Evolutionary conservation across 2,329 filamentous ascomycete species (phyloP).

Genomic region (Aspergillus ustus): DNA sequence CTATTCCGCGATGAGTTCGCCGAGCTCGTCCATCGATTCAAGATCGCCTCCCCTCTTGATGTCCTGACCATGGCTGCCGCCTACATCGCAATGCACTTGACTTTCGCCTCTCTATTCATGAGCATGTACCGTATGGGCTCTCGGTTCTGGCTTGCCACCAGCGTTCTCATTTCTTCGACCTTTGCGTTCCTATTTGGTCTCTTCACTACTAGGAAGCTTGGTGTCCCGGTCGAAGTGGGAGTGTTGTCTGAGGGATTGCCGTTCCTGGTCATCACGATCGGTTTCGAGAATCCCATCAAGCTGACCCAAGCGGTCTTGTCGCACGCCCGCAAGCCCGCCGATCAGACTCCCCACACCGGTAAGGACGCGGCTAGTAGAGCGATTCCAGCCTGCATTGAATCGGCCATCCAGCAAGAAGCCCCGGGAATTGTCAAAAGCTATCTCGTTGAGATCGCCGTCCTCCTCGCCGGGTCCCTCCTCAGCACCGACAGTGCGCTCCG

Average conservation of each 20-base stretch:
- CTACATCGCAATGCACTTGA: constrained; percentile 96
- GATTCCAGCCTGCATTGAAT: constrained; percentile 88
- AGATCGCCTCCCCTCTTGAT: constrained; percentile 94
- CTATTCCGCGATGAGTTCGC: not conserved
- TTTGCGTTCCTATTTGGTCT: constrained; percentile 96
- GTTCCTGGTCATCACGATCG: constrained; percentile 97
- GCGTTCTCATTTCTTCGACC: constrained; percentile 85
- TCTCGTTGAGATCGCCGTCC: constrained; percentile 84
- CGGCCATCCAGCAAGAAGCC: constrained; percentile 87
- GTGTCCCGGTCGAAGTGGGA: constrained; percentile 90
- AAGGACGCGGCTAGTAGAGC: constrained; percentile 57
- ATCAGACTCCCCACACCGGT: constrained; percentile 27
- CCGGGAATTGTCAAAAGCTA: constrained; percentile 95
- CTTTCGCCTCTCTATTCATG: constrained; percentile 94
- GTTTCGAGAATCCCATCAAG: constrained; percentile 97
- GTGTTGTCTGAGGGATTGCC: constrained; percentile 92
- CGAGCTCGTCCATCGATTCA: not conserved
- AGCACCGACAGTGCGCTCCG: constrained; percentile 94
- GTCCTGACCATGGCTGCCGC: constrained; percentile 97
- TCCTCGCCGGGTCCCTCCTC: constrained; percentile 83
- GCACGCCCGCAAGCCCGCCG: constrained; percentile 66
- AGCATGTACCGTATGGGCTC: constrained; percentile 96
- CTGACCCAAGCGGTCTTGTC: constrained; percentile 88
- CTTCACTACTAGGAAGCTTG: constrained; percentile 87
- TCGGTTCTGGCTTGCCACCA: constrained; percentile 94